Percentiles rank a stretch among this genome's conserved stretches.
Conservation (phyloP, 2,329 filamentous ascomycete species). For the Remersonia thermophila region DNA sequence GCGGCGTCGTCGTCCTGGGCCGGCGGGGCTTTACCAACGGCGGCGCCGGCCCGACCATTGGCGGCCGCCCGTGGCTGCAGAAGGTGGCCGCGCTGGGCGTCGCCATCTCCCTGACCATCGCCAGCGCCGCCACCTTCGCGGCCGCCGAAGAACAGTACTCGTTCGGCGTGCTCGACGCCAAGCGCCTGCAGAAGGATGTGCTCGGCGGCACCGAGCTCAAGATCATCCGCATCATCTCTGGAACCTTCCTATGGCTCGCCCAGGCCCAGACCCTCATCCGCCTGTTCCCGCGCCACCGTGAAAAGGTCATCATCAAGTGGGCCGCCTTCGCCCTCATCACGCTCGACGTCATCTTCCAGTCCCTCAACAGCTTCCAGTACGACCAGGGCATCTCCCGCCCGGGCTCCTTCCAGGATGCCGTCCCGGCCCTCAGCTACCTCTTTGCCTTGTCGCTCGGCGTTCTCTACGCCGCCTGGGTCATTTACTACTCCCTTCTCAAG, state of each 20-base stretch:
- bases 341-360: slow-evolving; percentile 81
- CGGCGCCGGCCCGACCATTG: slow-evolving; percentile 71
- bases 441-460: slow-evolving; percentile 80
- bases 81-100: slow-evolving; percentile 65
- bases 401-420: slow-evolving; percentile 71
- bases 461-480: slow-evolving; percentile 84
- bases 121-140: slow-evolving; percentile 79
- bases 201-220: slow-evolving; percentile 77
- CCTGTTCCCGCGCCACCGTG: slow-evolving; percentile 87
- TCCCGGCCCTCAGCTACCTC: slow-evolving; percentile 81
- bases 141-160: slow-evolving; percentile 75
- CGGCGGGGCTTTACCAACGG: slow-evolving; percentile 76
- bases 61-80: slow-evolving; percentile 87
- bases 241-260: slow-evolving; percentile 93
- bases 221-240: slow-evolving; percentile 82
- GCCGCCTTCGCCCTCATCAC: slow-evolving; percentile 88
- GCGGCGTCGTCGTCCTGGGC: slow-evolving; percentile 69
- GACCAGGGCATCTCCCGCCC: slow-evolving; percentile 45
- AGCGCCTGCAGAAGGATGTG: slow-evolving; percentile 62
- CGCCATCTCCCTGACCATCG: slow-evolving; percentile 80
- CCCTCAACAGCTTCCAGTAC: slow-evolving; percentile 72
- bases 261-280: slow-evolving; percentile 95
- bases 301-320: slow-evolving; percentile 99
- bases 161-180: slow-evolving; percentile 67
- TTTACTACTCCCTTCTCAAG: slow-evolving; percentile 88